Percentiles rank a stretch among this genome's conserved stretches.
phyloP scores from a whole-genome alignment of 164 flowering plant species.

The Berberis vulgaris region DNA sequence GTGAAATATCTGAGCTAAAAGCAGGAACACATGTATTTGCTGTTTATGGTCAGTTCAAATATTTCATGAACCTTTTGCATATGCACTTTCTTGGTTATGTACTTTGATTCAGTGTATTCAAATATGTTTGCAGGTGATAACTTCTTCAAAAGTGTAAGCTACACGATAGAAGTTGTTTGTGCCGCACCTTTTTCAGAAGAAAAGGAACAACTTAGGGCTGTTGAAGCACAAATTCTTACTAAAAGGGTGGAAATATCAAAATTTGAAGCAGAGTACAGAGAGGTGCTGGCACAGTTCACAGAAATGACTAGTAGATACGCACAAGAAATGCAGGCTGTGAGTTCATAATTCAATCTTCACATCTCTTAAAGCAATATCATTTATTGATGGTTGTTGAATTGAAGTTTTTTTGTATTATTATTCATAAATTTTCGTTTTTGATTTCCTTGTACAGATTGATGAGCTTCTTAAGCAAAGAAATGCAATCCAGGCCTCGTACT shows the following conservation, averaged over 20 bases:
- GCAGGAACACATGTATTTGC: slow-evolving; percentile 95
- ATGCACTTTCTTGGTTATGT: slow-evolving; percentile 10
- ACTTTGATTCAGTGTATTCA: slow-evolving; percentile 55
- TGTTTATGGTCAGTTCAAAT: slow-evolving; percentile 69
- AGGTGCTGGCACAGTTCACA: slow-evolving; percentile 92
- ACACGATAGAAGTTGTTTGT: slow-evolving; percentile 79
- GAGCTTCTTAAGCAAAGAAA: slow-evolving; percentile 78
- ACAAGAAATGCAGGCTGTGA: slow-evolving; percentile 84
- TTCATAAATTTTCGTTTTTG: too few relatives aligned
- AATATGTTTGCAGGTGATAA: slow-evolving; percentile 60
- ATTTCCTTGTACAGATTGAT: slow-evolving; percentile 49
- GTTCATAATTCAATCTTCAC: slow-evolving; percentile 14
- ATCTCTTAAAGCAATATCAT: not conserved
- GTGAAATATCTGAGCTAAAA: slow-evolving; percentile 87
- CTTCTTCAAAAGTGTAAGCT: slow-evolving; percentile 84
- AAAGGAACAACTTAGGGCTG: slow-evolving; percentile 59
- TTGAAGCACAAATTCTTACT: slow-evolving; percentile 70
- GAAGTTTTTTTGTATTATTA: not conserved
- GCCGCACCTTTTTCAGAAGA: slow-evolving; percentile 60
- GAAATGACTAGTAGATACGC: slow-evolving; percentile 95
- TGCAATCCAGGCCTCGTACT: slow-evolving; percentile 70
- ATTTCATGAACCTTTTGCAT: not conserved
- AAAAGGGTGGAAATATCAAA: slow-evolving; percentile 78
- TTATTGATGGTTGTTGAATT: not conserved
- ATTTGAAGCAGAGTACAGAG: slow-evolving; percentile 87